Conservation (phyloP, 2,329 filamentous ascomycete genomes). For the Coniosporium tulheliwenetii region DNA sequence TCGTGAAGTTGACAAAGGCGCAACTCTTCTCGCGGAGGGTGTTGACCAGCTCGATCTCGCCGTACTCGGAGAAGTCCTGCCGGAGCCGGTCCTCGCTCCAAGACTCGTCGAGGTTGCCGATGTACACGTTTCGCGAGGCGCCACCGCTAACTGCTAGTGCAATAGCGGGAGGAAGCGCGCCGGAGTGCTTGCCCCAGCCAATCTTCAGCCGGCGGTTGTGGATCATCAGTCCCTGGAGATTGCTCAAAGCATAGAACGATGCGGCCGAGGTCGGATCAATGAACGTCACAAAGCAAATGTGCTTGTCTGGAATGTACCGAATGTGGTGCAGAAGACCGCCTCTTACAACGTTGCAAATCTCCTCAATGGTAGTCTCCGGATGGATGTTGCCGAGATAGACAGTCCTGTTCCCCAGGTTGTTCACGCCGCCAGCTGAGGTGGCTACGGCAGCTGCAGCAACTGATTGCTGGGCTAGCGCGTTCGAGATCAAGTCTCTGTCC, state of each 20-base stretch:
- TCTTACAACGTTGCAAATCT: constrained; percentile 97
- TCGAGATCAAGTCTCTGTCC: constrained; percentile 92
- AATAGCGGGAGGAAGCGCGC: constrained; percentile 87
- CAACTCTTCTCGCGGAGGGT: constrained; percentile 96
- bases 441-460: constrained; percentile 93
- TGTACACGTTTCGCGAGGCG: constrained; percentile 95
- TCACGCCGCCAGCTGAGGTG: constrained; percentile 89
- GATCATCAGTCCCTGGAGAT: constrained; percentile 96
- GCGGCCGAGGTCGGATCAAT: constrained; percentile 96
- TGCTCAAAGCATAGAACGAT: constrained; percentile 95
- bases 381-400: constrained; percentile 98
- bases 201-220: constrained; percentile 97
- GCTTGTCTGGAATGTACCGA: constrained; percentile 98
- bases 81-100: constrained; percentile 93
- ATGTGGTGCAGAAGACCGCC: constrained; percentile 94
- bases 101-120: constrained; percentile 91
- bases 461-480: constrained; percentile 89
- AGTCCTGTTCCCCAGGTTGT: constrained; percentile 92
- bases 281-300: constrained; percentile 99
- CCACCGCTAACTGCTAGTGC: constrained; percentile 90
- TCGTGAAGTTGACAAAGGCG: constrained; percentile 98
- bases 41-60: constrained; percentile 96
- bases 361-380: constrained; percentile 95
- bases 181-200: constrained; percentile 98
- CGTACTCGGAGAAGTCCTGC: constrained; percentile 93